phyloP scores from a whole-genome alignment of 2,329 filamentous ascomycete species.

The Phaeosphaeriaceae sp. region DNA sequence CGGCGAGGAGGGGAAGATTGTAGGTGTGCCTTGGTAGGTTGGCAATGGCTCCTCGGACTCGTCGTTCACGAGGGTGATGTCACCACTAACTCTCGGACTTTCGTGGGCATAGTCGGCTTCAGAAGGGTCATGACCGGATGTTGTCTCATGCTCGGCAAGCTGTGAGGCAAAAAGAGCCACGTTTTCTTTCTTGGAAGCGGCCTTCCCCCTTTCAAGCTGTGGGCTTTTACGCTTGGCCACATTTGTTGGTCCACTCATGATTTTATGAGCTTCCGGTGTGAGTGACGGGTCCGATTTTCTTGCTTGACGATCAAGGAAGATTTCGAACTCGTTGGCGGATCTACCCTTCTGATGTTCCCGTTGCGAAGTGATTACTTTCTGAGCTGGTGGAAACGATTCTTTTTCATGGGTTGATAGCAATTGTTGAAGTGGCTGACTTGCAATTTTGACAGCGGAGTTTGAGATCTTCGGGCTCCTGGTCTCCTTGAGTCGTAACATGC shows the following conservation, averaged over 20 bases:
- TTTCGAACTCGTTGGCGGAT: neutral
- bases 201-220: neutral
- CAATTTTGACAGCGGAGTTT: neutral
- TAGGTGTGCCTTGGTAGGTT: conserved; percentile 6
- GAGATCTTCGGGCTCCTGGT: neutral
- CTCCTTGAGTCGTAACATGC: neutral
- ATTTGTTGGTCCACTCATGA: neutral
- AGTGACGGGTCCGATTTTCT: neutral
- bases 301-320: neutral
- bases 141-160: neutral
- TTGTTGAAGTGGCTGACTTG: conserved; percentile 1
- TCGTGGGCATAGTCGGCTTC: conserved; percentile 9
- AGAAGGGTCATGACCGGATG: conserved; percentile 3
- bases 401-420: neutral
- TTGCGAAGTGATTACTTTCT: neutral
- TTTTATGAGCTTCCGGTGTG: neutral
- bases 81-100: neutral
- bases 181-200: conserved; percentile 1
- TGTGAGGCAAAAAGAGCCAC: conserved; percentile 8
- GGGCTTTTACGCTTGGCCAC: neutral
- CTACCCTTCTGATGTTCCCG: neutral
- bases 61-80: conserved; percentile 12
- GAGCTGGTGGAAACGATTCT: neutral
- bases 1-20: conserved; percentile 30
- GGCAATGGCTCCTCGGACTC: conserved; percentile 1